A percentile compares a stretch with the other conserved stretches of the same genome.
Conservation (phyloP, 148 eudicot genomes). For the Rhododendron mucronatum region DNA sequence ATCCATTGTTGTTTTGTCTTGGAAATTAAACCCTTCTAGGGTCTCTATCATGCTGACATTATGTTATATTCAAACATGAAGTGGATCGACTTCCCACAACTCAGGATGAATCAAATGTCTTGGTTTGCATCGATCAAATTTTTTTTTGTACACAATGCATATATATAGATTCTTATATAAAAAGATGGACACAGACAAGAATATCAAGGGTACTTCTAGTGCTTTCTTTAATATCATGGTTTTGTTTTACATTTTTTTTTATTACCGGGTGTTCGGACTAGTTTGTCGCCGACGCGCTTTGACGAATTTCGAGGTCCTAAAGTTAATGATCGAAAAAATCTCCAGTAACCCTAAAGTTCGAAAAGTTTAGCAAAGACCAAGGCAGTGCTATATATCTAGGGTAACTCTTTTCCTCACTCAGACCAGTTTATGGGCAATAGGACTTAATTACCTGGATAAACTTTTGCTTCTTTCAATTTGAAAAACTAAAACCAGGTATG, state of each 20-base stretch:
- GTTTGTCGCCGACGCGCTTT: too few species aligned
- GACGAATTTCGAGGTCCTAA: too few species aligned
- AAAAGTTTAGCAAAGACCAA: neutral
- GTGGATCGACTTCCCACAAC: constrained; percentile 11
- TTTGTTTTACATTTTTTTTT: too few species aligned
- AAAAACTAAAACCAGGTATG: too few species aligned
- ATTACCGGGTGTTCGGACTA: neutral
- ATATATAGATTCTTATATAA: neutral
- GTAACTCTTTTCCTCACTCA: neutral
- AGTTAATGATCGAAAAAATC: too few species aligned
- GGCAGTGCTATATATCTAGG: neutral
- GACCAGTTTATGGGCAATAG: neutral
- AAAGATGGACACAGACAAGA: neutral
- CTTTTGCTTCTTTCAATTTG: too few species aligned
- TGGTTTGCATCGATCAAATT: neutral
- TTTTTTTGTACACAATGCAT: neutral
- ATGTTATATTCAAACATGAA: neutral
- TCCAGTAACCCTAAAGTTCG: too few species aligned
- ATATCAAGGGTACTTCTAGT: neutral
- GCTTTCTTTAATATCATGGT: neutral
- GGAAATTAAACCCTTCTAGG: neutral
- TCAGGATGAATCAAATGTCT: constrained; percentile 3
- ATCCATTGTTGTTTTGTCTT: neutral
- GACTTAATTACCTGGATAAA: too few species aligned
- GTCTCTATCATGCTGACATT: constrained; percentile 13